These are phyloP conservation scores for Sophora flavescens DNA, from an alignment of 306 rosid genomes.

Conservation along the genomic window DNA sequence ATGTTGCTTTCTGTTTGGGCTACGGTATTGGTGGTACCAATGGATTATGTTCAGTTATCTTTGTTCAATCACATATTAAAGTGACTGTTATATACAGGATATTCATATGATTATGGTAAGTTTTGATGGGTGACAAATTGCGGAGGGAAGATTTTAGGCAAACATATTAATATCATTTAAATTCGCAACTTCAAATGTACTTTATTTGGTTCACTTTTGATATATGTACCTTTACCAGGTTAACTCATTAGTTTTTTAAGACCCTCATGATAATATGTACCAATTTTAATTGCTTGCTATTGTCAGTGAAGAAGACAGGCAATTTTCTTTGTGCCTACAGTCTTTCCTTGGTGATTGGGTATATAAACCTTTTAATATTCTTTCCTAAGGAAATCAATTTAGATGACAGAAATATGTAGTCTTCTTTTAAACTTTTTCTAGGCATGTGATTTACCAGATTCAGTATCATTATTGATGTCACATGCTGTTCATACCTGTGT, in stretches of 20 bases:
- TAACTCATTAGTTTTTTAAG: not conserved
- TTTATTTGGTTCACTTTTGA: slow-evolving; percentile 7
- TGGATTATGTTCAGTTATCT: no score
- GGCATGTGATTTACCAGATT: slow-evolving; percentile 11
- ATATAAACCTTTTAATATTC: not conserved
- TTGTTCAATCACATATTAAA: no score
- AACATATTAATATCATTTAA: not conserved
- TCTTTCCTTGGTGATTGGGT: slow-evolving; percentile 27
- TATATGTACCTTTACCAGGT: not conserved
- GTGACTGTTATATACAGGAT: no score
- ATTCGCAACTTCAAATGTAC: not conserved
- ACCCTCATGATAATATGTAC: not conserved
- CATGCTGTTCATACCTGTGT: not conserved
- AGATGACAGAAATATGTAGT: slow-evolving; percentile 18
- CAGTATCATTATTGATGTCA: slow-evolving; percentile 9
- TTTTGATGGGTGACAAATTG: not conserved
- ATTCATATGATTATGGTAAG: no score
- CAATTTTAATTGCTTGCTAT: not conserved
- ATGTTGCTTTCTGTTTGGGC: not conserved
- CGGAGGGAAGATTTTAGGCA: slow-evolving; percentile 6
- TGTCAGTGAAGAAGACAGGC: not conserved
- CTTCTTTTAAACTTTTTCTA: not conserved
- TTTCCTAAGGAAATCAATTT: slow-evolving; percentile 17
- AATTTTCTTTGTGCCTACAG: no score
- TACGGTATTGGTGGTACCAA: no score